phyloP scores from a whole-genome alignment of 345 rosid species.

The Populus davidiana region DNA sequence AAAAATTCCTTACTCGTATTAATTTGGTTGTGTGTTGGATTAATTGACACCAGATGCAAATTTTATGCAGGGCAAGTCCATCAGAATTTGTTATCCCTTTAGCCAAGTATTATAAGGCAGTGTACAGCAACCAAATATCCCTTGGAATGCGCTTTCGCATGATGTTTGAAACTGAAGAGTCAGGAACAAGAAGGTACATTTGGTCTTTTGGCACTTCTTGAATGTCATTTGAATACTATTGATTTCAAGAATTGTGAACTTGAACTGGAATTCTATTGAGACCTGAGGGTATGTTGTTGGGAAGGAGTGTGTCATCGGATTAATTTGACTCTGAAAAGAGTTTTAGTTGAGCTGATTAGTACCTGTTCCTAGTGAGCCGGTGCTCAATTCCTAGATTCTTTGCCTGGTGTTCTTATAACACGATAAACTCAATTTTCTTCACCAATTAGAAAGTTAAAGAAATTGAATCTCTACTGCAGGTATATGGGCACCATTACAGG shows the following conservation, averaged over 20 bases:
- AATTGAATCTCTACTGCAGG: conserved; percentile 41
- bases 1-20: neutral
- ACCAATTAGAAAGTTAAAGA: neutral
- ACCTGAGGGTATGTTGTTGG: neutral
- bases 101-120: conserved; percentile 87
- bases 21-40: neutral
- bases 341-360: neutral
- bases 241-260: neutral
- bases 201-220: neutral
- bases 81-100: conserved; percentile 94
- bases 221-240: neutral
- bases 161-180: conserved; percentile 98
- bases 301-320: neutral
- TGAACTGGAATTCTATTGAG: neutral
- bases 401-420: neutral
- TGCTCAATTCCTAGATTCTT: neutral
- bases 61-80: conserved; percentile 64
- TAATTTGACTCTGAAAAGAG: neutral
- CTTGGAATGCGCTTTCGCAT: conserved; percentile 90
- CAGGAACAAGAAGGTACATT: conserved; percentile 67
- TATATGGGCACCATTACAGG: conserved; percentile 96
- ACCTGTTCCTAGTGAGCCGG: neutral
- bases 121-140: conserved; percentile 68
- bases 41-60: neutral
- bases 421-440: neutral